phyloP scores from a whole-genome alignment of 164 flowering plant species.

The Warburgia ugandensis region DNA sequence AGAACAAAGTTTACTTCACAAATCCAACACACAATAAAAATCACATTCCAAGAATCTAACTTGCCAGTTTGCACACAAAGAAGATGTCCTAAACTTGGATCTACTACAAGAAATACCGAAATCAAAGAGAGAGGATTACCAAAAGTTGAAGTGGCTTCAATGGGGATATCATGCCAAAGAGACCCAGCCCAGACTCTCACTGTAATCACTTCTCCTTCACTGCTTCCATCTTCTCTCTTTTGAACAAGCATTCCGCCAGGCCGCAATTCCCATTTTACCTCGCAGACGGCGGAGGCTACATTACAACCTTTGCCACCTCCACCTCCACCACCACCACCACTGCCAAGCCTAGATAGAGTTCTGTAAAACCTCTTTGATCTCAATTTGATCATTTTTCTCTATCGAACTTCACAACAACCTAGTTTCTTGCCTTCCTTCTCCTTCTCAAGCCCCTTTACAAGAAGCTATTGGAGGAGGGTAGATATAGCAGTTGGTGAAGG shows the following conservation, averaged over 20 bases:
- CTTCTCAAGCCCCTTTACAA: no score
- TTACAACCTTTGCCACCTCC: no score
- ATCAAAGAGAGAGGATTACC: no score
- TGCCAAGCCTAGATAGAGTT: conserved; percentile 18
- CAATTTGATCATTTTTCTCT: conserved; percentile 42
- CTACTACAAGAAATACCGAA: no score
- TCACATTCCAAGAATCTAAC: no score
- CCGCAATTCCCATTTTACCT: conserved; percentile 75
- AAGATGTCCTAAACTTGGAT: no score
- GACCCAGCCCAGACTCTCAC: conserved; percentile 58
- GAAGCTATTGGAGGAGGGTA: neutral
- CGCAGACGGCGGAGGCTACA: conserved; percentile 12
- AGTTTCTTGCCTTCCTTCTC: no score
- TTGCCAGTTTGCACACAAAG: no score
- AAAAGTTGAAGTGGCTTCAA: conserved; percentile 74
- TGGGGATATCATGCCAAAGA: conserved; percentile 60
- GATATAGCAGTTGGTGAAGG: conserved; percentile 20
- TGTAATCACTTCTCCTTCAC: conserved; percentile 36
- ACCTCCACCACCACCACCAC: conserved; percentile 11
- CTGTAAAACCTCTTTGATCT: conserved; percentile 55
- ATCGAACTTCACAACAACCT: neutral
- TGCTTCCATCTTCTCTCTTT: conserved; percentile 45
- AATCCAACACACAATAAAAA: no score
- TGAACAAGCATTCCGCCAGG: conserved; percentile 96
- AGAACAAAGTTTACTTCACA: no score